A percentile compares a stretch with the other conserved stretches of the same genome.
Evolutionary conservation across 2,329 filamentous ascomycete species (phyloP).

Genomic region (Fusarium sp.): DNA sequence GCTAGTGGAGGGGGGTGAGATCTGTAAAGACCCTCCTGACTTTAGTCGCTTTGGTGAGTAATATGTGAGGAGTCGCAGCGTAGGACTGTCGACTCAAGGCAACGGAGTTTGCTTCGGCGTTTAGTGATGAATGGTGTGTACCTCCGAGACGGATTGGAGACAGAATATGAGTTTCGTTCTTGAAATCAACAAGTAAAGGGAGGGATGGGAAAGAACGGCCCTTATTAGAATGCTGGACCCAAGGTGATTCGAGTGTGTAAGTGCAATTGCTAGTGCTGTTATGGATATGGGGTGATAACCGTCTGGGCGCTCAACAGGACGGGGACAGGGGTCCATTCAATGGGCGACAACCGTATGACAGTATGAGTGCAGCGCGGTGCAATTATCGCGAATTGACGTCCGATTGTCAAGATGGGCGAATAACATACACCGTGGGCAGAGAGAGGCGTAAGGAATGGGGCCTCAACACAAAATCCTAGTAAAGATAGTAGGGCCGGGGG

Average conservation of each 20-base stretch:
- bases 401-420: slow-evolving; percentile 38
- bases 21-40: slow-evolving; percentile 14
- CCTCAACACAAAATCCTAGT: slow-evolving; percentile 35
- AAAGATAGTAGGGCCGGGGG: slow-evolving; percentile 27
- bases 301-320: slow-evolving; percentile 33
- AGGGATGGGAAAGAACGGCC: slow-evolving; percentile 4
- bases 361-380: slow-evolving; percentile 30
- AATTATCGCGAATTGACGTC: slow-evolving; percentile 39
- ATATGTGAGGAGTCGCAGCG: slow-evolving; percentile 26
- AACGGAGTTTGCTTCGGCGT: slow-evolving; percentile 29
- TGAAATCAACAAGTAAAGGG: slow-evolving; percentile 2
- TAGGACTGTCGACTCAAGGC: slow-evolving; percentile 36
- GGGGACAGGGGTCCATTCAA: slow-evolving; percentile 38
- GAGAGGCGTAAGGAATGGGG: slow-evolving; percentile 25
- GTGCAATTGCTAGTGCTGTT: slow-evolving; percentile 32
- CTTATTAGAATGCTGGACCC: slow-evolving; percentile 32
- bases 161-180: slow-evolving; percentile 7
- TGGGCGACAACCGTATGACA: slow-evolving; percentile 44
- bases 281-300: slow-evolving; percentile 41
- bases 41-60: slow-evolving; percentile 11
- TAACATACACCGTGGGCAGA: slow-evolving; percentile 34
- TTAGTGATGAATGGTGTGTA: slow-evolving; percentile 8
- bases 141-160: slow-evolving; percentile 19
- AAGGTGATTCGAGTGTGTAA: slow-evolving; percentile 31
- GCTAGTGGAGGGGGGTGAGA: slow-evolving; percentile 28